Evolutionary conservation across 2,329 filamentous ascomycete genomes (phyloP).

Genomic region (Aspergillus transmontanensis): DNA sequence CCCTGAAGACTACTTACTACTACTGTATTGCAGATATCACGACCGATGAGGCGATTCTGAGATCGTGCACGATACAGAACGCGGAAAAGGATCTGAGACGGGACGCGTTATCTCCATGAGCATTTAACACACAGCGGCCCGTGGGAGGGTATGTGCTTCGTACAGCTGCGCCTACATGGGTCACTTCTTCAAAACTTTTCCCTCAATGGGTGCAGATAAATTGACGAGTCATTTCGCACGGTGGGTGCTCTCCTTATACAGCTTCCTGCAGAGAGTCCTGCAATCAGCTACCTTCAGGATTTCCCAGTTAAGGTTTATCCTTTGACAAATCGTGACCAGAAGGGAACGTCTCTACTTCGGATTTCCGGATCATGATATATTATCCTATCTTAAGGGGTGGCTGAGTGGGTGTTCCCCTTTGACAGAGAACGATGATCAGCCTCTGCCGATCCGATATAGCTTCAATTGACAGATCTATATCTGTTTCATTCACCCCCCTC

Average conservation of each 20-base stretch:
- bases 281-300: background rate
- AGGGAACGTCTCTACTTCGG: background rate
- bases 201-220: background rate
- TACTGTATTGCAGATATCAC: background rate
- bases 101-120: background rate
- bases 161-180: constrained; percentile 1
- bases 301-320: background rate
- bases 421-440: background rate
- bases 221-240: background rate
- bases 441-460: background rate
- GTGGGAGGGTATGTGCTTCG: constrained; percentile 13
- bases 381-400: background rate
- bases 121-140: constrained; percentile 2
- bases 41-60: background rate
- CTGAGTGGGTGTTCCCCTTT: background rate
- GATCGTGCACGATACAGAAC: background rate
- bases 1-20: background rate
- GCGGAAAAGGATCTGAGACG: background rate
- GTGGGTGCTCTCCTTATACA: background rate
- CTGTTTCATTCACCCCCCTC: background rate
- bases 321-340: background rate
- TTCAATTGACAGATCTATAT: constrained; percentile 3
- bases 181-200: background rate
- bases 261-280: background rate
- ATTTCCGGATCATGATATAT: background rate